Evolutionary conservation across 495 filamentous ascomycete genomes (phyloP).

Genomic region (Xylaria telfairii): DNA sequence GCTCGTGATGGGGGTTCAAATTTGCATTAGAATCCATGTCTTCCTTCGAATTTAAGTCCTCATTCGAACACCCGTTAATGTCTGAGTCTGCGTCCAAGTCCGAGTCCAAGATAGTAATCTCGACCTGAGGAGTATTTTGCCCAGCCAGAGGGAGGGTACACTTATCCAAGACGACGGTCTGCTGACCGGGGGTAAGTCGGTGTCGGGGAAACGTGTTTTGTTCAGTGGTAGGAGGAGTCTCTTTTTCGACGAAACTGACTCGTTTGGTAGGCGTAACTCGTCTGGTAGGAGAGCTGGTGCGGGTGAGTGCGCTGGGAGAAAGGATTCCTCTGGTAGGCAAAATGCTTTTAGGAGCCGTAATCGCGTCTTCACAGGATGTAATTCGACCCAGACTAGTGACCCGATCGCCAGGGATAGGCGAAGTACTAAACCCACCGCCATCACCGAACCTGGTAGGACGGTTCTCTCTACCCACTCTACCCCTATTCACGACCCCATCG

Average conservation of each 20-base stretch:
- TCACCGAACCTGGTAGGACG: background rate
- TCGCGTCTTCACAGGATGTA: background rate
- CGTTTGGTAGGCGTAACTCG: background rate
- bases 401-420: background rate
- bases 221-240: background rate
- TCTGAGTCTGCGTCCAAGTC: background rate
- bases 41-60: background rate
- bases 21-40: background rate
- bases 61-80: background rate
- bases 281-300: background rate
- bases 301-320: background rate
- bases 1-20: background rate
- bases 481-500: background rate
- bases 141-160: background rate
- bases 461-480: background rate
- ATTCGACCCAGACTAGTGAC: background rate
- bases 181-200: background rate
- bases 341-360: background rate
- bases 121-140: background rate
- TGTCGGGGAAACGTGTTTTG: background rate
- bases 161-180: background rate
- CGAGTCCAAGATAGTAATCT: background rate
- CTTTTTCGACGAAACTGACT: background rate
- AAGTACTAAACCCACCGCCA: slow-evolving; percentile 1
- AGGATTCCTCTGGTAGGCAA: background rate